Evolutionary conservation across 176 grass and related monocot genomes (phyloP).

Genomic region (Tuctoria greenei): DNA sequence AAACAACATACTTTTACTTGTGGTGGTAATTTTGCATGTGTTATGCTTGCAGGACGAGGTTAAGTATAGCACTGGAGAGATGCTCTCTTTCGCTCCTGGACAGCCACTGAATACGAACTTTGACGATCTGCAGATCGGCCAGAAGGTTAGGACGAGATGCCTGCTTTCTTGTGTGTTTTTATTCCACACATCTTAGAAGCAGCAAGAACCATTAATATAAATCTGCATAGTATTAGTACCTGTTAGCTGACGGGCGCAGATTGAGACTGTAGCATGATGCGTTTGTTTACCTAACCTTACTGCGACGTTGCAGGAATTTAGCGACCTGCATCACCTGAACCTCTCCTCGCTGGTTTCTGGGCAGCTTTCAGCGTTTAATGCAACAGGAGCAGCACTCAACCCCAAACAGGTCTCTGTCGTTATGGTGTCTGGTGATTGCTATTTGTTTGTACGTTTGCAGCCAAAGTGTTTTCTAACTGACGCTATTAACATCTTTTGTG

Average conservation of each 20-base stretch:
- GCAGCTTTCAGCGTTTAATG: conserved; percentile 30
- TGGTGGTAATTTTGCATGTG: background rate
- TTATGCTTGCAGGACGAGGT: conserved; percentile 23
- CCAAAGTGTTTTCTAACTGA: conserved; percentile 1
- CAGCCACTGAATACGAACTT: conserved; percentile 1
- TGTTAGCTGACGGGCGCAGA: conserved; percentile 24
- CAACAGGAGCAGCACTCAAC: background rate
- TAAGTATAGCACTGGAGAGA: conserved; percentile 15
- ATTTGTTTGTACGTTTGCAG: background rate
- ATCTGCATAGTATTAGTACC: conserved; percentile 11
- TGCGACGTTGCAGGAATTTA: conserved; percentile 35
- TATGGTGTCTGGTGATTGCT: background rate
- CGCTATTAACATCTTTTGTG: background rate
- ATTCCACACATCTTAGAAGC: background rate
- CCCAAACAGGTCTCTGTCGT: conserved; percentile 25
- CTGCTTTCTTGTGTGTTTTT: conserved; percentile 11
- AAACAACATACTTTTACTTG: background rate
- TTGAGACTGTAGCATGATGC: conserved; percentile 5
- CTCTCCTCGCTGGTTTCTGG: conserved; percentile 37
- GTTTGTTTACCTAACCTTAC: conserved; percentile 19
- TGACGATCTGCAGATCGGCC: conserved; percentile 23
- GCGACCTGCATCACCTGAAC: conserved; percentile 36
- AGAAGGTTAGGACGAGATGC: conserved; percentile 30
- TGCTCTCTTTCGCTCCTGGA: conserved; percentile 44
- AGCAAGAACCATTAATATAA: conserved; percentile 1